Base-by-base conservation (phyloP, 805 yeast species). In the Cyberlindnera nakhonratchasimensis region DNA sequence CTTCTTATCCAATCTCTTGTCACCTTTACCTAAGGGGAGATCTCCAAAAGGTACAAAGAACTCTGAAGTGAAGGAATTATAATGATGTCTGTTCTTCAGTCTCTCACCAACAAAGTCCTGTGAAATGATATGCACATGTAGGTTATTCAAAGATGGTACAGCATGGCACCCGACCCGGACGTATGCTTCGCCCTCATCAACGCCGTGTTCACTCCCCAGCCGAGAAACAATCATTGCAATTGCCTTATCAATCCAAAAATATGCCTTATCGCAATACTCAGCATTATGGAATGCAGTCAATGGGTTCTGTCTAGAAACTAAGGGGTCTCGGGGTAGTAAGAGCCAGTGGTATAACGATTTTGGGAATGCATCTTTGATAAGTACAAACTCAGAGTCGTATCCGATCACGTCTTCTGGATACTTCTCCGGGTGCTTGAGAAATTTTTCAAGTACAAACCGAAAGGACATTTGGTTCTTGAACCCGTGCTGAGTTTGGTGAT, bases 61-160 rank as follows among this genome's bases (percentile, higher is more conserved):
- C 0, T 53, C 52, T 0, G 89, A 77, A 17, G 69, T 79, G 62
- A 86, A 86, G 3, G 89, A 80, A 55, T 80, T 80, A 59, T 77
- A 86, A 59, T 86, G 95, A 42, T 69, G 71, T 45, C 72, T 75
- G 51, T 78, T 67, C 58, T 84, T 86, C 64, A 86, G 42, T 20
- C 67, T 54, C 0, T 63, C 63, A 9, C 85, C 75, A 49, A 66
- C 53, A 53, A 82, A 73, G 59, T 86, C 95, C 37, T 64, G 67
- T 0, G 89, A 79, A 36, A 86, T 69, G 19, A 86, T 77, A 63
- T 86, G 95, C 16, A 86, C 65, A 54, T 86, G 95, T 34, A 86
- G 53, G 57, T 86, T 84, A 29, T 61, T 62, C 71, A 86, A 58
- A 1, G 89, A 80, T 3, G 95, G 95, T 2, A 72, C 71, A 5